phyloP scores from a whole-genome alignment of 169 alveolate species.

The Miamiensis avidus region DNA sequence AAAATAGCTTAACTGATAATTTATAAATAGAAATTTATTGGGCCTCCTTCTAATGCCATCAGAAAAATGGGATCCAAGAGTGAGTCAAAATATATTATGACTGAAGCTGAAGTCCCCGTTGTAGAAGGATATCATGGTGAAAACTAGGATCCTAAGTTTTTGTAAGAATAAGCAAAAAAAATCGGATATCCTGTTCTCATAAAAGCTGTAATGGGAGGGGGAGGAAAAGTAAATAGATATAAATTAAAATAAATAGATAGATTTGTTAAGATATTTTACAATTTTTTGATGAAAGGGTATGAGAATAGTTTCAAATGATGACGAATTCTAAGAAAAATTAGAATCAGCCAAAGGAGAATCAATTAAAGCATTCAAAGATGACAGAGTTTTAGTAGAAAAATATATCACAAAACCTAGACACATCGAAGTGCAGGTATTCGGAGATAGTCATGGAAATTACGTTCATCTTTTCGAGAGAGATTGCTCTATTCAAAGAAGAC shows the following conservation, averaged over 20 bases:
- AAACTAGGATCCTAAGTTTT: constrained; percentile 57
- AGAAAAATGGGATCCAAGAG: constrained; percentile 84
- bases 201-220: constrained; percentile 89
- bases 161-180: constrained; percentile 54
- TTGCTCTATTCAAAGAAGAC: constrained; percentile 82
- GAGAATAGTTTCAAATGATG: constrained; percentile 69
- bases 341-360: constrained; percentile 84
- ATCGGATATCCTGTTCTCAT: constrained; percentile 84
- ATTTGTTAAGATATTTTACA: constrained; percentile 78
- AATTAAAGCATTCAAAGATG: constrained; percentile 72
- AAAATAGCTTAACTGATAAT: background rate
- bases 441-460: constrained; percentile 76
- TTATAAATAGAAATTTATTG: constrained; percentile 57
- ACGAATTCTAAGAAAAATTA: constrained; percentile 59
- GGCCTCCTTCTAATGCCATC: constrained; percentile 83
- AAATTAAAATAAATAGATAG: constrained; percentile 73
- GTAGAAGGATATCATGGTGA: constrained; percentile 84
- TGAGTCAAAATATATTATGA: constrained; percentile 81
- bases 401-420: constrained; percentile 78
- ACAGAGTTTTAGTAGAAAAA: constrained; percentile 77
- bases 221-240: constrained; percentile 71
- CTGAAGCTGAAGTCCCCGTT: constrained; percentile 77
- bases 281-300: constrained; percentile 90
- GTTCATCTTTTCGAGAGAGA: constrained; percentile 81
- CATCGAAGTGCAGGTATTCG: constrained; percentile 83